These are phyloP conservation scores for Berkeleyomyces rouxiae DNA, from an alignment of 2,329 filamentous ascomycete genomes.

Conservation along the genomic window DNA sequence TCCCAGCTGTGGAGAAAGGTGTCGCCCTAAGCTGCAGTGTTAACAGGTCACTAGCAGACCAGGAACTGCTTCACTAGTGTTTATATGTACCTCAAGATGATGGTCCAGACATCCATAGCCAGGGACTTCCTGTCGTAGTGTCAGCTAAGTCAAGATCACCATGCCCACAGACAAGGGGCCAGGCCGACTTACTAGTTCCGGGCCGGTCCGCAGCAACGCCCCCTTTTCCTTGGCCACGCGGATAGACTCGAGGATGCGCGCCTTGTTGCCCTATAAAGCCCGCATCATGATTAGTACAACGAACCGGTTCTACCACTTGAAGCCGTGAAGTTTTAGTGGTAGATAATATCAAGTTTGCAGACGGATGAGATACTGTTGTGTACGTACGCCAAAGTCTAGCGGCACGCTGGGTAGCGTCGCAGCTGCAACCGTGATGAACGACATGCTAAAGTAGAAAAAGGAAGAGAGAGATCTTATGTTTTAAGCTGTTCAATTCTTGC, in stretches of 20 bases:
- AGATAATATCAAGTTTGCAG: not conserved
- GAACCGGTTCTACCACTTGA: not conserved
- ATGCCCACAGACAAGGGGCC: not conserved
- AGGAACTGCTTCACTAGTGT: not conserved
- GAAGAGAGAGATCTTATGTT: slow-evolving; percentile 17
- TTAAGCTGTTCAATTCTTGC: not conserved
- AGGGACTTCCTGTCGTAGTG: slow-evolving; percentile 20
- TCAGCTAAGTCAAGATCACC: slow-evolving; percentile 2
- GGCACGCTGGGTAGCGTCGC: slow-evolving; percentile 24
- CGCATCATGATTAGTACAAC: not conserved
- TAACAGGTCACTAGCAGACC: not conserved
- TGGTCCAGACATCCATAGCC: slow-evolving; percentile 22
- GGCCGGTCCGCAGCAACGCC: slow-evolving; percentile 45
- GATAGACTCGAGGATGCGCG: slow-evolving; percentile 48
- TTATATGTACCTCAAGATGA: slow-evolving; percentile 17
- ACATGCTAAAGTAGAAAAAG: slow-evolving; percentile 15
- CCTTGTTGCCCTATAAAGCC: slow-evolving; percentile 33
- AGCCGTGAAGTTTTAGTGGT: not conserved
- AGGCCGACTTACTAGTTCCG: slow-evolving; percentile 21
- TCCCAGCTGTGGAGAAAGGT: slow-evolving; percentile 21
- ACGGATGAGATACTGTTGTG: not conserved
- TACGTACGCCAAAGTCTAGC: slow-evolving; percentile 35
- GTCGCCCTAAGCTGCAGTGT: slow-evolving; percentile 16
- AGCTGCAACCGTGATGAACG: slow-evolving; percentile 22
- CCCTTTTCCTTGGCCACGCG: slow-evolving; percentile 40